Conservation (phyloP, 768 basidiomycete species). For the Agrocybe pediades region DNA sequence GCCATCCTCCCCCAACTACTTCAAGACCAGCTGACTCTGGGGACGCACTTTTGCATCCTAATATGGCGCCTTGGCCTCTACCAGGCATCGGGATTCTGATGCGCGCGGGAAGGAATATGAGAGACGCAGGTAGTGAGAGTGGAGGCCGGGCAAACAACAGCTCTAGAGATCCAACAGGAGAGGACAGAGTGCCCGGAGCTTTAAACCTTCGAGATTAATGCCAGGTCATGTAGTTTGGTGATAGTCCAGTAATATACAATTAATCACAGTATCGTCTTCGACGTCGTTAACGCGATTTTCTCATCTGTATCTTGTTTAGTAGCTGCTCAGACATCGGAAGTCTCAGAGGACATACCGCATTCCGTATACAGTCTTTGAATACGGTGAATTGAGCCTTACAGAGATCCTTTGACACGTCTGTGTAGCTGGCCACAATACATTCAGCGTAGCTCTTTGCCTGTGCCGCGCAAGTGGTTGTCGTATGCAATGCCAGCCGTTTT, state of each 20-base stretch:
- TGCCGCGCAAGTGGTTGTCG: conserved; percentile 69
- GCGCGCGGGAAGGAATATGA: conserved; percentile 46
- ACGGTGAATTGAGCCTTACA: conserved; percentile 84
- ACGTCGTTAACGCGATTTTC: conserved; percentile 1
- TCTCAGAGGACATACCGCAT: conserved; percentile 58
- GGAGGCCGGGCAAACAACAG: conserved; percentile 19
- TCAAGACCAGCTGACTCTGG: conserved; percentile 27
- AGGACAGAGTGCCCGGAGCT: conserved; percentile 28
- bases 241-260: background rate
- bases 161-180: conserved; percentile 18
- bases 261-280: background rate
- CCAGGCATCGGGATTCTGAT: conserved; percentile 54
- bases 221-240: background rate
- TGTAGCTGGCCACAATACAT: conserved; percentile 83
- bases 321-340: background rate
- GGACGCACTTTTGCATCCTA: conserved; percentile 56
- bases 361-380: conserved; percentile 81
- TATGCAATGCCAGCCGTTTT: conserved; percentile 65
- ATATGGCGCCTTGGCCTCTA: conserved; percentile 56
- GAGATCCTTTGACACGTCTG: conserved; percentile 80
- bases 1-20: conserved; percentile 45
- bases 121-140: conserved; percentile 26
- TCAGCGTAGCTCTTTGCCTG: conserved; percentile 84
- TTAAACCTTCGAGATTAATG: conserved; percentile 28
- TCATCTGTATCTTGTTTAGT: conserved; percentile 18